Conservation (phyloP, 305 asterid species). For the Striga hermonthica region DNA sequence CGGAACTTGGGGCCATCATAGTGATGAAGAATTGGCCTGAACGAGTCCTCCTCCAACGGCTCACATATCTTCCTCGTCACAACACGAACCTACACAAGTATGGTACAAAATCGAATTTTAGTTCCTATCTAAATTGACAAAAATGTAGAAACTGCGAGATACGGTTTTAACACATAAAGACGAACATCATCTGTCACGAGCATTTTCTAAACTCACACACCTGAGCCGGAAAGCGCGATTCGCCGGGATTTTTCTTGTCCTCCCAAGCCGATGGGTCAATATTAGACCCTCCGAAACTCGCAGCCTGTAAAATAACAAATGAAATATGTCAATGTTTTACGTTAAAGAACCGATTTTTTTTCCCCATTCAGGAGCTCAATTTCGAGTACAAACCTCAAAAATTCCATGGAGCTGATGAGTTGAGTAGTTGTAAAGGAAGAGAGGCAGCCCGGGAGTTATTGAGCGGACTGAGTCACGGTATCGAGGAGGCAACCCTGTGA, state of each 20-base stretch:
- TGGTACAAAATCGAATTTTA: no score
- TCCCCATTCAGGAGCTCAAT: neutral
- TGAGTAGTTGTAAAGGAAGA: constrained; percentile 93
- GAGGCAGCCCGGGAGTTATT: constrained; percentile 92
- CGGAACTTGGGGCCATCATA: constrained; percentile 99
- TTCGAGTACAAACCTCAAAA: constrained; percentile 61
- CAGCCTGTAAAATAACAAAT: constrained; percentile 50
- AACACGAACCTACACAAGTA: constrained; percentile 58
- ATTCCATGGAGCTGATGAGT: constrained; percentile 98
- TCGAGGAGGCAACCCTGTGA: constrained; percentile 89
- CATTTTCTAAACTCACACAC: constrained; percentile 33
- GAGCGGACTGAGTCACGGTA: constrained; percentile 91
- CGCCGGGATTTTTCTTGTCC: constrained; percentile 94
- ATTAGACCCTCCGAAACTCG: constrained; percentile 92
- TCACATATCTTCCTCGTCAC: constrained; percentile 82
- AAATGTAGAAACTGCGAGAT: no score
- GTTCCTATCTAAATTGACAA: no score
- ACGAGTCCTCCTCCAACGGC: constrained; percentile 94
- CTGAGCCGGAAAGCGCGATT: constrained; percentile 99
- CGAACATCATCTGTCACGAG: no score
- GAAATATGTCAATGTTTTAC: neutral
- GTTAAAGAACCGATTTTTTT: neutral
- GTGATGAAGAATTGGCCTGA: constrained; percentile 97
- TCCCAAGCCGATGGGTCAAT: constrained; percentile 99
- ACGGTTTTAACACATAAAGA: no score